Base-by-base conservation (phyloP, 1,284 basidiomycete genomes). In the Cystobasidium slooffiae region DNA sequence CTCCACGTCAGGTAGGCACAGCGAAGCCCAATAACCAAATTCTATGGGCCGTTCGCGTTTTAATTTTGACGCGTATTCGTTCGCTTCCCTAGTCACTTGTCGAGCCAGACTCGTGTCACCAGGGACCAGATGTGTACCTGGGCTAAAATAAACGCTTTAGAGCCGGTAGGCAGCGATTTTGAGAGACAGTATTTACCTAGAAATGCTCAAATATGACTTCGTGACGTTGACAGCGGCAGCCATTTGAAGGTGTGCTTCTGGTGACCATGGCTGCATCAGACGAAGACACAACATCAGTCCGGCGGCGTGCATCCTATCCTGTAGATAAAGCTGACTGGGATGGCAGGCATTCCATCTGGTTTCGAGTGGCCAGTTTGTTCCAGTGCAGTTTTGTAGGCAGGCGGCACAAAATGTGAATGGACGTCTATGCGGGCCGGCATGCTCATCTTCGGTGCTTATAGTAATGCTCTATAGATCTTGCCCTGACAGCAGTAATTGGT, bases 271-370 rank as follows among this genome's bases (percentile, higher is more conserved):
- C 65, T 67, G 41, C 39, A 31, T 61, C 7, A 43, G 39, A 51
- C 22, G 18, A 65, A 12, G 63, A 51, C 46, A 65, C 5, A 12
- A 46, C 14, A 16, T 6, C 63, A 49, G 39, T 41, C 62, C n/a
- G 16, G 43, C 14, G 10, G 41, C 8, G 46, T 31, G 22, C 1
- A 14, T 49, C 18, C 53, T 31, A 31, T 3, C 8, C 22, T 55
- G 53, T 12, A 20, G 10, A 31, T 31, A 3, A 12, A 55, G 59
- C 49, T 18, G 9, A 67, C 51, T 43, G 66, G 66, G 6, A 68
- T 52, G 2, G 66, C 66, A 22, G 66, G 66, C 66, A 68, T 68
- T 24, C 66, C 66, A 68, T 58, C 66, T 39, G 66, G 66, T 31
- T 18, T 67, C 18, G 20, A 20, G 31, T 68, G 52, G 12, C 53